Evolutionary conservation across 345 rosid species (phyloP), one percentile per base, ranked within the genome.

Genomic region (Theobroma cacao): DNA sequence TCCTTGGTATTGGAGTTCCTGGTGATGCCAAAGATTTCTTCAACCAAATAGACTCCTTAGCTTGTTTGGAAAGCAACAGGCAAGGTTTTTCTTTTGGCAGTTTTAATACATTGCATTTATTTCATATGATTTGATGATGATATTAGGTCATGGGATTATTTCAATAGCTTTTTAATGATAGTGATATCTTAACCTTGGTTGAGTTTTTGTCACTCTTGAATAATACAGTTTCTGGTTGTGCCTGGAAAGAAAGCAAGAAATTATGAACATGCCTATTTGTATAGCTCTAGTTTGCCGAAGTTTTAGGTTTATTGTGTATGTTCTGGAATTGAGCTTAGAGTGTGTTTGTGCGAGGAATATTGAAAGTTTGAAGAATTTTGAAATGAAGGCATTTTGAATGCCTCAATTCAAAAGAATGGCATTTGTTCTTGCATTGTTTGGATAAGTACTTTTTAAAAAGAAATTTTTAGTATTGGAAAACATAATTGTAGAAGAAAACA

Each of bases 1-100:
- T 97, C 79, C 97, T 97, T 63, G 90, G 93, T 68, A 80, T 94
- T 82, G 98, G 96, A 82, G 82, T 89, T 89, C 97, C 97, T 75
- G 94, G 98, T 64, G 98, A 91, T 86, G 87, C 90, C 72, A 90
- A 91, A 79, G 98, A 94, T 81, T 84, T 97, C 71, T 93, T 89
- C 87, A 86, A 85, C 82, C 99, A 94, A 87, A 82, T 97, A 52
- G 93, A 92, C 74, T 91, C 99, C 20, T 86, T 97, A 76, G 90
- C 96, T 79, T 85, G 82, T 83, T 82, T 97, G 83, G 98, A 97
- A 85, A 89, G 78, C 83, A 93, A 93, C 83, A 86, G 90, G 99
- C 80, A 89, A 84, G 89, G 76, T 63, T 84, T 70, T 52, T 34
- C 38, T 72, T 74, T 66, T 68, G 45, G 61, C 43, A 20, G 28